Conservation (phyloP, 2,329 filamentous ascomycete genomes). For the Penicillium psychrosexuale region DNA sequence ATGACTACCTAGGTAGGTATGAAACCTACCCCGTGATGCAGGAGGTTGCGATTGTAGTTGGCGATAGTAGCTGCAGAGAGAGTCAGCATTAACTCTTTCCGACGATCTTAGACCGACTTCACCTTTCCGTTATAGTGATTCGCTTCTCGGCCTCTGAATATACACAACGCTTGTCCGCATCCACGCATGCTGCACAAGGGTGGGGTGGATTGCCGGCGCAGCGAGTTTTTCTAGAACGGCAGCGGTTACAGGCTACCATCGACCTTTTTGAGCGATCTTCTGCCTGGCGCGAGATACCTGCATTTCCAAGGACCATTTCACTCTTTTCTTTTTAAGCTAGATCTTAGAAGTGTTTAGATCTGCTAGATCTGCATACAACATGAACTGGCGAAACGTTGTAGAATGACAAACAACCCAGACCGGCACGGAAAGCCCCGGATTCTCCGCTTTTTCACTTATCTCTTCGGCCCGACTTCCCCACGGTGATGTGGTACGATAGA, state of each 20-base stretch:
- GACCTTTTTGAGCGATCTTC: conserved; percentile 26
- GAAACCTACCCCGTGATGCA: conserved; percentile 16
- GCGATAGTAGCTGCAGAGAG: conserved; percentile 28
- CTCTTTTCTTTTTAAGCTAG: background rate
- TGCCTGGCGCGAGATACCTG: conserved; percentile 14
- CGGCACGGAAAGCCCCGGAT: background rate
- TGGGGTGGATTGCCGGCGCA: conserved; percentile 36
- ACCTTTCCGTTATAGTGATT: conserved; percentile 38
- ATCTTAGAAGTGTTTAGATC: background rate
- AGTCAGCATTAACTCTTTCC: conserved; percentile 1
- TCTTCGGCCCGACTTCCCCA: background rate
- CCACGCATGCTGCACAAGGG: conserved; percentile 36
- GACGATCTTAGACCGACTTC: background rate
- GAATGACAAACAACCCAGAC: background rate
- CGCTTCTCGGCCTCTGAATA: conserved; percentile 39
- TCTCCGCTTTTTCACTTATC: conserved; percentile 1
- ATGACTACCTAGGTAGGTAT: background rate
- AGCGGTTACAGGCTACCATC: conserved; percentile 38
- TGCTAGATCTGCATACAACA: background rate
- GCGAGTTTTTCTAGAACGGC: conserved; percentile 36
- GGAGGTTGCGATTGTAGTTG: conserved; percentile 34
- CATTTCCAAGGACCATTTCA: conserved; percentile 17
- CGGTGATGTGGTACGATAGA: too few species aligned
- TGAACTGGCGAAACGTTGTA: background rate
- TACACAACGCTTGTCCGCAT: conserved; percentile 31